These are phyloP conservation scores for Porphyra umbilicalis DNA, from an alignment of 31 red algal species.

Conservation along the genomic window DNA sequence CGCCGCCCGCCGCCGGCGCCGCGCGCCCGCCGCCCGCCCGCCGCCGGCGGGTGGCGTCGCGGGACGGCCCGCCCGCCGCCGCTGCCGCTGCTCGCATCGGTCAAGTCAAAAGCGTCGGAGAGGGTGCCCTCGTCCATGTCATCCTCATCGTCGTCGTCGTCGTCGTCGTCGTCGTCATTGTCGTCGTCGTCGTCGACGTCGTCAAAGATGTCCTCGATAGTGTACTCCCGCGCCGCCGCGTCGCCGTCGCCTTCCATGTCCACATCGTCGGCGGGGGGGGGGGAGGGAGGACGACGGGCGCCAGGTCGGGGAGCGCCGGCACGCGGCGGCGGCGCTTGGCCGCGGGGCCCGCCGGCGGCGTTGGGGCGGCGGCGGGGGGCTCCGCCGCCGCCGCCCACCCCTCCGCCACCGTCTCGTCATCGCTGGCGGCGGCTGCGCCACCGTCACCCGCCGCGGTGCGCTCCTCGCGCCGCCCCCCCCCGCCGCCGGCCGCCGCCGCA, in stretches of 20 bases:
- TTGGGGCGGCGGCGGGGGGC: neutral
- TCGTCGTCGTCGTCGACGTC: too few species aligned
- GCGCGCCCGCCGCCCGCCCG: neutral
- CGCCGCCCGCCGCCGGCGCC: neutral
- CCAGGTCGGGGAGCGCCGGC: neutral
- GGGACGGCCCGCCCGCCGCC: too few species aligned
- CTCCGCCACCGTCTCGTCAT: neutral
- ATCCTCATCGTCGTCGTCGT: too few species aligned
- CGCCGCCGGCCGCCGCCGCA: neutral
- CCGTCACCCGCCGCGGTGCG: too few species aligned
- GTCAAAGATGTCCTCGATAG: too few species aligned
- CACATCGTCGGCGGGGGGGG: neutral
- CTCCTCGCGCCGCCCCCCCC: neutral
- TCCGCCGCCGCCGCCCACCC: neutral
- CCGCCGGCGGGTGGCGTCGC: neutral
- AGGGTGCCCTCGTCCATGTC: neutral
- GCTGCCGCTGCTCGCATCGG: neutral
- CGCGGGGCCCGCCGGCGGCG: neutral
- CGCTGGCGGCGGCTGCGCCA: neutral
- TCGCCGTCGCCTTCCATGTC: too few species aligned
- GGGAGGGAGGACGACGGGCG: neutral
- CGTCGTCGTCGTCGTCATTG: too few species aligned
- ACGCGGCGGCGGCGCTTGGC: neutral
- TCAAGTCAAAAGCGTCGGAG: too few species aligned
- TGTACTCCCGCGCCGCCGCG: too few species aligned